phyloP scores from a whole-genome alignment of 768 basidiomycete genomes.

The Amanita rubescens region DNA sequence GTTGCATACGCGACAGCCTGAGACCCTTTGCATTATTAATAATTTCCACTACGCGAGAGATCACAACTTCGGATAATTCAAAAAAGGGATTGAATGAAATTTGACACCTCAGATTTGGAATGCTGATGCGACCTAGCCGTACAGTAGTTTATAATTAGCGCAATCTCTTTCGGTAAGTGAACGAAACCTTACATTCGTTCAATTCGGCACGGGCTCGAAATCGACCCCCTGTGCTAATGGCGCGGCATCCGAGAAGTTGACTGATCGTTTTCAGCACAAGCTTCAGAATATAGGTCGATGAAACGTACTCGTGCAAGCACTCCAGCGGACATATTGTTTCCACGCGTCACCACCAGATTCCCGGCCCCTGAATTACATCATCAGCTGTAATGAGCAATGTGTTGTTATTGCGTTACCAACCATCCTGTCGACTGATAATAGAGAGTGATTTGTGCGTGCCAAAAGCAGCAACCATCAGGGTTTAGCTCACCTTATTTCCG shows the following conservation, averaged over 20 bases:
- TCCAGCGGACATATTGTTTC: constrained; percentile 95
- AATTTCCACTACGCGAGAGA: constrained; percentile 5
- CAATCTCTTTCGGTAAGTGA: not conserved
- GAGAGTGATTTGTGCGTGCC: not conserved
- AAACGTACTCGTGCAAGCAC: constrained; percentile 66
- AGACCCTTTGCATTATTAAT: constrained; percentile 5
- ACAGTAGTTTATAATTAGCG: not conserved
- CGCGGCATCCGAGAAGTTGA: constrained; percentile 87
- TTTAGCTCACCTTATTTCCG: constrained; percentile 72
- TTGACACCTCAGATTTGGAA: not conserved
- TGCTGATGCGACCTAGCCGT: not conserved
- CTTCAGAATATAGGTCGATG: not conserved
- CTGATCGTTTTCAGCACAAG: constrained; percentile 18
- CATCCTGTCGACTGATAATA: constrained; percentile 68
- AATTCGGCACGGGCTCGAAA: constrained; percentile 34
- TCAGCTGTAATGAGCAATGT: constrained; percentile 15
- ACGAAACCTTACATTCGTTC: not conserved
- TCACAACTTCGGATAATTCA: constrained; percentile 3
- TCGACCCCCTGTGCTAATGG: constrained; percentile 91
- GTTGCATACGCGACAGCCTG: constrained; percentile 7
- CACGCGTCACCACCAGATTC: constrained; percentile 98
- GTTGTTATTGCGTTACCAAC: constrained; percentile 32
- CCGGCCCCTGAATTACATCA: constrained; percentile 58
- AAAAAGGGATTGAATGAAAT: not conserved
- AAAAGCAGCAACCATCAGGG: constrained; percentile 3